Evolutionary conservation across 1,139 yeast species (phyloP).

Genomic region (Saccharomycopsis crataegensis): DNA sequence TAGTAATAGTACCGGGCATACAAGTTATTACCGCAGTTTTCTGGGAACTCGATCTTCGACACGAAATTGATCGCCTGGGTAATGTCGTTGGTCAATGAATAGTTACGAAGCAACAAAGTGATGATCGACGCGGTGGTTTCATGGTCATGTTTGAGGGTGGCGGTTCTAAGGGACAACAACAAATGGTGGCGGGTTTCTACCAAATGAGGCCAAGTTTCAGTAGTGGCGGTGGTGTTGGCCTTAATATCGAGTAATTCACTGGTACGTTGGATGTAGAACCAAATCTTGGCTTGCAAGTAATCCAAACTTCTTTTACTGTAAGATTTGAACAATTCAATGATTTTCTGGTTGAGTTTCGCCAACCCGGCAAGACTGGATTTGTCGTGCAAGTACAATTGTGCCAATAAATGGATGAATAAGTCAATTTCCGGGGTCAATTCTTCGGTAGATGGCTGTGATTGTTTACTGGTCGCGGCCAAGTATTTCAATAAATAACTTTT

Average conservation of each 20-base stretch:
- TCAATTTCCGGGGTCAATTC: conserved; percentile 68
- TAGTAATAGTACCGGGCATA: conserved; percentile 90
- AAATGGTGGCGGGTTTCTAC: conserved; percentile 61
- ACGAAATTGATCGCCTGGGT: conserved; percentile 85
- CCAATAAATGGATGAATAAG: conserved; percentile 68
- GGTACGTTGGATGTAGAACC: conserved; percentile 86
- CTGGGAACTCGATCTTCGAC: conserved; percentile 84
- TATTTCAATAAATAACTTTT: conserved; percentile 39
- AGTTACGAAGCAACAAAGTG: conserved; percentile 76
- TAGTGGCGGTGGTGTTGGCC: background rate
- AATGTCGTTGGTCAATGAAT: conserved; percentile 70
- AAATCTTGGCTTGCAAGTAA: conserved; percentile 78
- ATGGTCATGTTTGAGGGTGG: conserved; percentile 84
- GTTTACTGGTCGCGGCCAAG: conserved; percentile 30
- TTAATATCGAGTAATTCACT: conserved; percentile 50
- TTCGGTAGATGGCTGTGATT: conserved; percentile 24
- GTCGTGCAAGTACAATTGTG: conserved; percentile 73
- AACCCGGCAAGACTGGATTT: conserved; percentile 41
- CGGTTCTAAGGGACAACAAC: conserved; percentile 72
- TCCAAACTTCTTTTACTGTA: conserved; percentile 83
- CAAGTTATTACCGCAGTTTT: conserved; percentile 75
- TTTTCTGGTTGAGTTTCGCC: conserved; percentile 43
- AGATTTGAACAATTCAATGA: conserved; percentile 49
- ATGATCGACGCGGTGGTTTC: conserved; percentile 88
- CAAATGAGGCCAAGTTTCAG: conserved; percentile 32